phyloP scores from a whole-genome alignment of 2,329 filamentous ascomycete species.

The Nigrospora sphaerica region DNA sequence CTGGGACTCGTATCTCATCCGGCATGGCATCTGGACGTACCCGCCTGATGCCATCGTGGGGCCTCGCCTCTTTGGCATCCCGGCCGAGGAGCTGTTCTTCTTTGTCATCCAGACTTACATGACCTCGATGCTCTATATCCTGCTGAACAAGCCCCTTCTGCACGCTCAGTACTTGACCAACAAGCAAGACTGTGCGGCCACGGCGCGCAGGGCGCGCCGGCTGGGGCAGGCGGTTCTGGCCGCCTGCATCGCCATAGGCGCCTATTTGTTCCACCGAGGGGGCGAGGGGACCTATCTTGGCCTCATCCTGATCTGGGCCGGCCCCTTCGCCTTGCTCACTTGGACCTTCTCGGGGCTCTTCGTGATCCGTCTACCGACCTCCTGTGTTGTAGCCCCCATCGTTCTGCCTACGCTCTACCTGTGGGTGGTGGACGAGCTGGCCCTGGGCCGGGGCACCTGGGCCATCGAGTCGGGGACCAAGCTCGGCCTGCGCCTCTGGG shows the following conservation, averaged over 20 bases:
- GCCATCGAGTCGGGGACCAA: slow-evolving; percentile 63
- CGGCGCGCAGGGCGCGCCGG: slow-evolving; percentile 22
- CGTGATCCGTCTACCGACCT: slow-evolving; percentile 50
- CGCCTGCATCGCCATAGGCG: slow-evolving; percentile 34
- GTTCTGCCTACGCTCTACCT: slow-evolving; percentile 59
- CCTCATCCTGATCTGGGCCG: slow-evolving; percentile 62
- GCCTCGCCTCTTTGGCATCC: slow-evolving; percentile 55
- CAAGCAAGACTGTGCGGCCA: slow-evolving; percentile 15
- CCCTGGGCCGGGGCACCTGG: slow-evolving; percentile 64
- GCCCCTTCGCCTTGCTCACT: slow-evolving; percentile 56
- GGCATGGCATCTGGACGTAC: slow-evolving; percentile 63
- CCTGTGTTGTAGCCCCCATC: slow-evolving; percentile 53
- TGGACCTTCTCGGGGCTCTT: slow-evolving; percentile 60
- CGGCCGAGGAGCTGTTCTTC: slow-evolving; percentile 69
- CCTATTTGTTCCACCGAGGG: slow-evolving; percentile 34
- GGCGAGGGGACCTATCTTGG: slow-evolving; percentile 58
- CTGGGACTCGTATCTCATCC: slow-evolving; percentile 72
- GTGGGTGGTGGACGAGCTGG: slow-evolving; percentile 65
- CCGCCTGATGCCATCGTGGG: slow-evolving; percentile 59
- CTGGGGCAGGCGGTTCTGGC: slow-evolving; percentile 43
- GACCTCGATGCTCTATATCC: slow-evolving; percentile 60
- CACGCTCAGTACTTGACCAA: slow-evolving; percentile 33
- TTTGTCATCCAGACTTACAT: slow-evolving; percentile 72
- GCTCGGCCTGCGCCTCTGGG: slow-evolving; percentile 54
- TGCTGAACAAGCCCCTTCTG: slow-evolving; percentile 59